Evolutionary conservation across 768 basidiomycete genomes (phyloP).

Genomic region (Russula lepida): DNA sequence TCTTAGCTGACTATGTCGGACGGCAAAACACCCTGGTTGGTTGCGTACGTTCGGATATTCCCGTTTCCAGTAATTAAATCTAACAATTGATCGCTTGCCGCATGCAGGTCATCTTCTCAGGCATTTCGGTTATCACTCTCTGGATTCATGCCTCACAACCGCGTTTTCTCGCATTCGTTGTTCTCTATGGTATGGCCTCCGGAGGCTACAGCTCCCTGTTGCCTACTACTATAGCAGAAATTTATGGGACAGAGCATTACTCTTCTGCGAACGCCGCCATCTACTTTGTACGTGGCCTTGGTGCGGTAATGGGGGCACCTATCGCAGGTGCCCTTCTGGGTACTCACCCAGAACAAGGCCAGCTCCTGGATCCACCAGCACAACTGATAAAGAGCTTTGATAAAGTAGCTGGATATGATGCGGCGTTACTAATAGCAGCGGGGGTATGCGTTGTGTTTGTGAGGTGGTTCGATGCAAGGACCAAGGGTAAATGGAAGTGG

Average conservation of each 20-base stretch:
- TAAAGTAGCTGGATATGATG: slow-evolving; percentile 34
- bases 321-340: slow-evolving; percentile 36
- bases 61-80: not conserved
- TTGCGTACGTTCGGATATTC: slow-evolving; percentile 25
- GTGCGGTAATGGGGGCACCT: slow-evolving; percentile 35
- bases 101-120: slow-evolving; percentile 33
- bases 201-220: slow-evolving; percentile 40
- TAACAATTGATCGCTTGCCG: not conserved
- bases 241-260: slow-evolving; percentile 38
- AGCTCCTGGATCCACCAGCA: not conserved
- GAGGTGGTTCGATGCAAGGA: slow-evolving; percentile 35
- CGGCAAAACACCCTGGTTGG: slow-evolving; percentile 38
- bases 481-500: slow-evolving; percentile 35
- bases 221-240: slow-evolving; percentile 37
- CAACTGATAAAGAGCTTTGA: slow-evolving; percentile 29
- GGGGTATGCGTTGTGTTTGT: slow-evolving; percentile 35
- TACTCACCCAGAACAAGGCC: slow-evolving; percentile 21
- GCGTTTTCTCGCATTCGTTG: slow-evolving; percentile 34
- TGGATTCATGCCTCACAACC: slow-evolving; percentile 34
- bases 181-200: slow-evolving; percentile 36
- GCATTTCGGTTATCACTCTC: slow-evolving; percentile 33
- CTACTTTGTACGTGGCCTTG: slow-evolving; percentile 37
- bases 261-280: slow-evolving; percentile 35
- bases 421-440: slow-evolving; percentile 30
- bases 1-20: slow-evolving; percentile 35